phyloP scores from a whole-genome alignment of 176 grass and related monocot species.

The Aegilops bicornis region DNA sequence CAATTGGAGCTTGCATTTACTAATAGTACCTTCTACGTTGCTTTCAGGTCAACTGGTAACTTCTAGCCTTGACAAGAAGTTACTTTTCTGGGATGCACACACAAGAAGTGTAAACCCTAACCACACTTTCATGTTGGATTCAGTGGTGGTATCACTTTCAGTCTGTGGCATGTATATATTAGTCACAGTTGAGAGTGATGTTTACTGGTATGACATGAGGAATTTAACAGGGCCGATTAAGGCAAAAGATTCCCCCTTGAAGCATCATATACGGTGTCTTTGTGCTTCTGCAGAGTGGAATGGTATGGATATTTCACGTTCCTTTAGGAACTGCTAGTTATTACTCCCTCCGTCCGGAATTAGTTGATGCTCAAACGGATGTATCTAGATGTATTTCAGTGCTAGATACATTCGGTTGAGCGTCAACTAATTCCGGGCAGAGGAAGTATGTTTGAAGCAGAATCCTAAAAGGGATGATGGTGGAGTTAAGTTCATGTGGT shows the following conservation, averaged over 20 bases:
- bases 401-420: too few species aligned
- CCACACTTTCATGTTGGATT: constrained; percentile 30
- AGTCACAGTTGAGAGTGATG: constrained; percentile 44
- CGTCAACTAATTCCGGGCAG: too few species aligned
- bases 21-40: not conserved
- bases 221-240: constrained; percentile 51
- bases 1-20: not conserved
- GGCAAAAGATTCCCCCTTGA: constrained; percentile 42
- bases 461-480: not conserved
- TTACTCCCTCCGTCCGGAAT: not conserved
- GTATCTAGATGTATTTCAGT: too few species aligned
- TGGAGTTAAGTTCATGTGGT: not conserved
- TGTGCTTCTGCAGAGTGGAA: constrained; percentile 50
- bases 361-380: too few species aligned
- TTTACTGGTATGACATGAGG: constrained; percentile 59
- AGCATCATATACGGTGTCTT: constrained; percentile 52
- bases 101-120: constrained; percentile 27
- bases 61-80: constrained; percentile 55
- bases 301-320: constrained; percentile 38
- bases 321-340: constrained; percentile 4
- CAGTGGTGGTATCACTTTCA: constrained; percentile 59
- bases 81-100: constrained; percentile 57
- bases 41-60: constrained; percentile 63
- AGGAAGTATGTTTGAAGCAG: not conserved
- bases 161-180: constrained; percentile 56